Conservation (phyloP, 2,329 filamentous ascomycete species). For the Aspergillus neotritici region DNA sequence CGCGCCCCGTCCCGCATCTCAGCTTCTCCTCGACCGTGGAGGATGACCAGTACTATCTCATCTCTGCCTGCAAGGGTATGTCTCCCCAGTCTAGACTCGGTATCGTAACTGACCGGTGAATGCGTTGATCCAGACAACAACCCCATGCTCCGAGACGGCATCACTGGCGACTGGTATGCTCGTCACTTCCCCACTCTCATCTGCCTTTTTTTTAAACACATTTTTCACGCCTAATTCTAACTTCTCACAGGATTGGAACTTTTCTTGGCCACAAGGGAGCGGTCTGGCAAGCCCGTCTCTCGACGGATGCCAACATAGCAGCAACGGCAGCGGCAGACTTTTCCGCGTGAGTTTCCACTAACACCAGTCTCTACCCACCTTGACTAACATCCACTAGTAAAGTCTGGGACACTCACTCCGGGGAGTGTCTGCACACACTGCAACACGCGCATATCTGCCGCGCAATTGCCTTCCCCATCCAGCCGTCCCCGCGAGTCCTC, state of each 20-base stretch:
- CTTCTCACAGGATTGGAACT: slow-evolving; percentile 68
- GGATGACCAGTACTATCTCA: slow-evolving; percentile 81
- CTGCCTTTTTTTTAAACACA: background rate
- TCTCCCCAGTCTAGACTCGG: background rate
- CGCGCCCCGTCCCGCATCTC: slow-evolving; percentile 83
- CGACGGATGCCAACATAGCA: slow-evolving; percentile 77
- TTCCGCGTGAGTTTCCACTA: slow-evolving; percentile 61
- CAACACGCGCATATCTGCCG: slow-evolving; percentile 94
- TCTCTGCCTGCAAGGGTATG: slow-evolving; percentile 84
- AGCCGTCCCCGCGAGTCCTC: slow-evolving; percentile 69
- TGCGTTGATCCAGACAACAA: slow-evolving; percentile 68
- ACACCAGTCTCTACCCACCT: slow-evolving; percentile 8
- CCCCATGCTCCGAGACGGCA: slow-evolving; percentile 93
- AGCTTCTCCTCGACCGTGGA: slow-evolving; percentile 80
- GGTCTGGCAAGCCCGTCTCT: slow-evolving; percentile 91
- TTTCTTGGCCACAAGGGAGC: slow-evolving; percentile 98
- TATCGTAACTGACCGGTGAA: slow-evolving; percentile 3
- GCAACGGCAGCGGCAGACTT: slow-evolving; percentile 96
- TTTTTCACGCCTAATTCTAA: slow-evolving; percentile 7
- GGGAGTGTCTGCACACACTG: slow-evolving; percentile 79
- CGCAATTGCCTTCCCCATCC: slow-evolving; percentile 80
- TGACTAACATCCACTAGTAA: slow-evolving; percentile 56
- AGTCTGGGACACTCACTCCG: slow-evolving; percentile 94
- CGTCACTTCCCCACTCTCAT: no score
- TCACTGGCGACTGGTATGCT: slow-evolving; percentile 82